Evolutionary conservation across 192 early-diverging fungal genomes (phyloP), one percentile per base, ranked within the genome.

Genomic region (Coemansia interrupta): DNA sequence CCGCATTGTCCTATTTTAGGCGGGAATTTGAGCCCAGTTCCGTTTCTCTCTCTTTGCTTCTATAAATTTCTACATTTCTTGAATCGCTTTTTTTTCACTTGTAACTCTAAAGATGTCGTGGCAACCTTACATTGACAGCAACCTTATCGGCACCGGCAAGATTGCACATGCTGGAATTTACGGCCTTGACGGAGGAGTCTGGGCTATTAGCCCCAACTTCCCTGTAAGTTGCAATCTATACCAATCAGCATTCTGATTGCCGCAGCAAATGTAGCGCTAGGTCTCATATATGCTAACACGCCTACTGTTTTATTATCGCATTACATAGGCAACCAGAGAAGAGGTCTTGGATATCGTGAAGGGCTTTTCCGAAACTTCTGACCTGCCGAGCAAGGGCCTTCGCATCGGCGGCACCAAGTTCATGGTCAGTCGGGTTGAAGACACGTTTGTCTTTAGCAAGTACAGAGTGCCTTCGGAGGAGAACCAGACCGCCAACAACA

Each of bases 101-200:
- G 40, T 26, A 1, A 42, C 4, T 38, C 32, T 36, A n/a, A 46
- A 42, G 42, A 61, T 61, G 60, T 86, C 84, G 58, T 90, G 89
- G 89, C 85, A 91, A 82, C 36, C 76, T 56, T 95, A 93, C 80
- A 86, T 95, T 65, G 91, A 92, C 69, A 70, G 48, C 63, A 90
- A 87, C 81, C 83, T 92, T 47, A 68, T 92, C 52, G 88, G 79
- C 20, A 86, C 88, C 45, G 82, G 83, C 23, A 86, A 88, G 72
- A 82, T 92, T 65, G 14, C 60, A 56, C 72, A 87, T 63, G 95
- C 82, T 38, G 87, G 86, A 51, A 96, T 98, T 69, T 83, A 84
- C 73, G 93, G 94, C 56, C 28, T 62, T 12, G 89, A 91, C 61
- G 92, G 89, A 48, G 72, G 80, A 20, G 56, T 83, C 44, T 98